Conservation (phyloP, 257 asterid species). For the Osmanthus fragrans region DNA sequence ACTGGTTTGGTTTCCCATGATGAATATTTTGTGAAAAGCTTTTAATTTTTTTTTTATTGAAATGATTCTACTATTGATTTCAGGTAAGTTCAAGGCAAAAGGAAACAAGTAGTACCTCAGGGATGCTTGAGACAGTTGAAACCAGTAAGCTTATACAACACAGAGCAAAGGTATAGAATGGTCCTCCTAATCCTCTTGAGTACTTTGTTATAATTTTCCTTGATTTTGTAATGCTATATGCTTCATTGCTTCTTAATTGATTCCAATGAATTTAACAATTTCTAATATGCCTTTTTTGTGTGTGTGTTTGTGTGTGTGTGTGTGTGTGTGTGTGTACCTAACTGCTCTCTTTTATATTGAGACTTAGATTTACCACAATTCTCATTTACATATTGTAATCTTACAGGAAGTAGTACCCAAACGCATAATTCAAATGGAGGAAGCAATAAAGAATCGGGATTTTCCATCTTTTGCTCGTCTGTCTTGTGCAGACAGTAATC, state of each 20-base stretch:
- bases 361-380: conserved; percentile 11
- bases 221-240: background rate
- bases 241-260: background rate
- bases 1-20: background rate
- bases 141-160: conserved; percentile 81
- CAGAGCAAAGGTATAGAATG: conserved; percentile 75
- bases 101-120: conserved; percentile 98
- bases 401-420: conserved; percentile 91
- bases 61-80: conserved; percentile 26
- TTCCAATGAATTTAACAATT: conserved; percentile 3
- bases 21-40: background rate
- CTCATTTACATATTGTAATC: background rate
- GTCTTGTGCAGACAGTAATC: conserved; percentile 90
- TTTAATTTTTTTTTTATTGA: conserved; percentile 10
- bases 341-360: background rate
- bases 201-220: background rate
- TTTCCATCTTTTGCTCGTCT: conserved; percentile 82
- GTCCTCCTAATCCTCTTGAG: conserved; percentile 13
- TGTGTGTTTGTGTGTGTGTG: background rate
- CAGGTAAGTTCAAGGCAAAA: conserved; percentile 97
- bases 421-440: conserved; percentile 88
- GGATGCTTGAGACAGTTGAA: conserved; percentile 96
- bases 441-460: conserved; percentile 76
- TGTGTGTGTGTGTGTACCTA: too few relatives aligned
- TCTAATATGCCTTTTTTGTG: background rate